Evolutionary conservation across 805 yeast genomes (phyloP).

Genomic region (Candida xyloterini): DNA sequence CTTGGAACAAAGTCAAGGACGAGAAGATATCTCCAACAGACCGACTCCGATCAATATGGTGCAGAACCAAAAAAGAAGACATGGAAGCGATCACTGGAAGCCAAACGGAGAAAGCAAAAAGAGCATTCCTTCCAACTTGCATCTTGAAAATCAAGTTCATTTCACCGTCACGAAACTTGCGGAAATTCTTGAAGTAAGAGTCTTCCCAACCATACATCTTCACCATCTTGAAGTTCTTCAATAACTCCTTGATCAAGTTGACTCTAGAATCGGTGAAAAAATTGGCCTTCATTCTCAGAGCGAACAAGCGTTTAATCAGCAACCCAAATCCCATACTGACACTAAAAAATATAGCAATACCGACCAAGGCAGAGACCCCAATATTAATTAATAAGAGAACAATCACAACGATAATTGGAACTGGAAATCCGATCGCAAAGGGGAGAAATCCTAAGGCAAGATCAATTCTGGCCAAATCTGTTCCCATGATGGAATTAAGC

Average conservation of each 20-base stretch:
- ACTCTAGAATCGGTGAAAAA: conserved; percentile 75
- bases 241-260: conserved; percentile 69
- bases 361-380: conserved; percentile 72
- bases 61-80: conserved; percentile 46
- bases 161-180: conserved; percentile 58
- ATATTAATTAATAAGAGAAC: conserved; percentile 65
- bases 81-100: conserved; percentile 67
- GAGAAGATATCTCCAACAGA: conserved; percentile 64
- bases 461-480: conserved; percentile 79
- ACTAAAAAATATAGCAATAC: conserved; percentile 54
- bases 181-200: conserved; percentile 60
- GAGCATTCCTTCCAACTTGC: conserved; percentile 59
- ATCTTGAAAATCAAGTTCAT: conserved; percentile 54
- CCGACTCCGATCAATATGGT: conserved; percentile 34
- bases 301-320: conserved; percentile 48
- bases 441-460: conserved; percentile 69
- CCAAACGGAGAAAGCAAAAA: conserved; percentile 57
- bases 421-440: conserved; percentile 58
- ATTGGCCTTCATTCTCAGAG: conserved; percentile 53
- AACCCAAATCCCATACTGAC: conserved; percentile 45
- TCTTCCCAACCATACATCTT: conserved; percentile 90
- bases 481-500: conserved; percentile 73
- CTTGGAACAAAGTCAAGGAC: conserved; percentile 63
- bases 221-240: conserved; percentile 74
- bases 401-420: conserved; percentile 57